Evolutionary conservation across 306 rosid genomes (phyloP).

Genomic region (Biancaea sappan): DNA sequence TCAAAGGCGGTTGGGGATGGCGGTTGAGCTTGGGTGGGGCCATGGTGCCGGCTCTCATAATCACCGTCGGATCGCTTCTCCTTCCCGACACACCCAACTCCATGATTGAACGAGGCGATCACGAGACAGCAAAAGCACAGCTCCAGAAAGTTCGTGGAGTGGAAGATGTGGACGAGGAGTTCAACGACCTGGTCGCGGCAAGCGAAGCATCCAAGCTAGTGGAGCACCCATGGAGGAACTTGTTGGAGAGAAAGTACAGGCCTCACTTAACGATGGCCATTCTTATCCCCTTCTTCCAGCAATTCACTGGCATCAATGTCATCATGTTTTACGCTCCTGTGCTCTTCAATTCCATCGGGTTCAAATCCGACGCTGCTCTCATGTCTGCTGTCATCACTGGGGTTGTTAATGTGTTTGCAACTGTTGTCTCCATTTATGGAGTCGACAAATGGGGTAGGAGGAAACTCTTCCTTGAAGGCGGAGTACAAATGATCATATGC

Average conservation of each 20-base stretch:
- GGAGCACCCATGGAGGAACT: slow-evolving; percentile 76
- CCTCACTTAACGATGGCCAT: slow-evolving; percentile 78
- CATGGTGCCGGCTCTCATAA: slow-evolving; percentile 78
- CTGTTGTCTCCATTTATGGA: slow-evolving; percentile 72
- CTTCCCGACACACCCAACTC: slow-evolving; percentile 95
- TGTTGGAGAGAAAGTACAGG: slow-evolving; percentile 69
- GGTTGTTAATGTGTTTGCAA: slow-evolving; percentile 65
- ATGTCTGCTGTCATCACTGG: slow-evolving; percentile 98
- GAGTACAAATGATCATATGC: slow-evolving; percentile 76
- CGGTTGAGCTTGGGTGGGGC: slow-evolving; percentile 92
- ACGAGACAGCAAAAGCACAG: slow-evolving; percentile 52
- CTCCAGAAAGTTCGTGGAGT: slow-evolving; percentile 62
- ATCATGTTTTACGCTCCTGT: slow-evolving; percentile 95
- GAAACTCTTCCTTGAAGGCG: slow-evolving; percentile 81
- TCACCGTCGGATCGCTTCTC: slow-evolving; percentile 60
- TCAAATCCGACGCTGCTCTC: slow-evolving; percentile 62
- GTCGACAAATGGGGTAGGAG: slow-evolving; percentile 97
- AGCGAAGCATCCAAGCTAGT: slow-evolving; percentile 62
- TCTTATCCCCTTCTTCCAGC: slow-evolving; percentile 82
- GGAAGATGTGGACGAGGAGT: slow-evolving; percentile 71
- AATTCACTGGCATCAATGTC: slow-evolving; percentile 85
- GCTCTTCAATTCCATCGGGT: slow-evolving; percentile 75
- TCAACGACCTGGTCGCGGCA: slow-evolving; percentile 67
- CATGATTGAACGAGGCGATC: slow-evolving; percentile 78
- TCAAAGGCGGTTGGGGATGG: slow-evolving; percentile 99